Evolutionary conservation across 176 grass and related monocot genomes (phyloP), one percentile per base, ranked within the genome.

Genomic region (Aegilops tauschii): DNA sequence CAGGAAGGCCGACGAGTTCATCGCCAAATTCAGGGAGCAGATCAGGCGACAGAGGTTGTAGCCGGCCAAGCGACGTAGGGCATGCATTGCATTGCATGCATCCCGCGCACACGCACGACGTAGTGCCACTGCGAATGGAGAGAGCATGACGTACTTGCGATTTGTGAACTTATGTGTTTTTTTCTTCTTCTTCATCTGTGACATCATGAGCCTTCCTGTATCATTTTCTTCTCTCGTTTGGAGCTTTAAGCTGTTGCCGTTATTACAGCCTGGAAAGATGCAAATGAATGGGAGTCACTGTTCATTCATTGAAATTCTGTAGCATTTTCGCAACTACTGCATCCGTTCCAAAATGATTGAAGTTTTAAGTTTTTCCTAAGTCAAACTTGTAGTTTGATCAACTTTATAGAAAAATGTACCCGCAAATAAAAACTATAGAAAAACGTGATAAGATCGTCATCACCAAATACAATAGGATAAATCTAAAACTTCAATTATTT

Each of bases 1-100:
- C 87, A 89, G 83, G 92, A 98, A 98, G 87, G 95, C 95, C 16
- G 91, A 95, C 70, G 93, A 93, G 87, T 98, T 98, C 83, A 98
- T 98, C 47, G 93, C 93, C 21, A 98, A 93, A 76, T 98, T 98
- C 80, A 92, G 91, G 80, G 91, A 95, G 91, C 95, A 92, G 86
- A 98, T 98, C 59, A 91, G 91, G 68, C 77, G 83, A 14, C 91
- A 95, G 91, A 95, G 67, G 67, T 79, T 86, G 17, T 83, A 92
- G 69, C 80, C 82, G 7, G 20, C 31, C 64, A 29, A 17, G 80
- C 14, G 80, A 6, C 76, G 23, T 70, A 73, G 56, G 56, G 5
- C 58, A 47, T 54, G 50, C 16, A 54, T 17, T n/a, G 27, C 56
- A 58, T 28, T 32, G 73, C 66, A 37, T 54, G 63, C 40, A 21